Base-by-base conservation (phyloP, 495 filamentous ascomycete genomes). In the Tuber brumale region DNA sequence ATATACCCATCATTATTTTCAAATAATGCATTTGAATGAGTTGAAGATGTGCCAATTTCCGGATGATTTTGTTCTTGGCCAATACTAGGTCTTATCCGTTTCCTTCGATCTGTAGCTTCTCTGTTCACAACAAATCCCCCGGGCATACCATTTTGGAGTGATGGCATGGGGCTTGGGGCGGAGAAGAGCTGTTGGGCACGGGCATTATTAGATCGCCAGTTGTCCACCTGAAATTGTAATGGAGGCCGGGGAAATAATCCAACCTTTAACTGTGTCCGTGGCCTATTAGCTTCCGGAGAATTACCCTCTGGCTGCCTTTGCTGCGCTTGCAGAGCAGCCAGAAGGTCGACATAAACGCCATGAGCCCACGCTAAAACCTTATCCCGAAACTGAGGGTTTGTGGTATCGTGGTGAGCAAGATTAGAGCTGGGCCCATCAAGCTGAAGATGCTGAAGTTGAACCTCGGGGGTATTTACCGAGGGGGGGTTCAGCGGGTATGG, bases 331-430 rank as follows among this genome's bases (percentile, higher is more conserved):
- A 97, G 88, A 74, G 89, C 92, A 16, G 90, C 86, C 37, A 98
- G 85, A 5, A 99, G 88, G 80, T 97, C 93, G 51, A 94, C 89
- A 85, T 99, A 98, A 37, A 95, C 90, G 72, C 89, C 88, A 83
- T 97, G 93, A 44, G 95, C 95, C 89, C 92, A 94, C 23, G 91
- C 87, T 69, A 97, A 86, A 9, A 91, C 89, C 77, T 91, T 92
- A 83, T 97, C 95, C 77, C 92, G 92, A 82, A 92, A 94, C 77
- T 90, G 89, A 8, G 86, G 84, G 80, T 89, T 92, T 18, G 82
- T 75, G 41, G 84, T 81, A 61, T 80, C 79, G 19, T 84, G 83
- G 10, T 76, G 75, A 31, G 79, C 21, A 44, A 76, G 80, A 81
- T 16, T 75, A 46, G 76, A 72, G 35, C 75, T 76, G 42, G 76